phyloP scores from a whole-genome alignment of 345 rosid species.

The Moricandia arvensis region DNA sequence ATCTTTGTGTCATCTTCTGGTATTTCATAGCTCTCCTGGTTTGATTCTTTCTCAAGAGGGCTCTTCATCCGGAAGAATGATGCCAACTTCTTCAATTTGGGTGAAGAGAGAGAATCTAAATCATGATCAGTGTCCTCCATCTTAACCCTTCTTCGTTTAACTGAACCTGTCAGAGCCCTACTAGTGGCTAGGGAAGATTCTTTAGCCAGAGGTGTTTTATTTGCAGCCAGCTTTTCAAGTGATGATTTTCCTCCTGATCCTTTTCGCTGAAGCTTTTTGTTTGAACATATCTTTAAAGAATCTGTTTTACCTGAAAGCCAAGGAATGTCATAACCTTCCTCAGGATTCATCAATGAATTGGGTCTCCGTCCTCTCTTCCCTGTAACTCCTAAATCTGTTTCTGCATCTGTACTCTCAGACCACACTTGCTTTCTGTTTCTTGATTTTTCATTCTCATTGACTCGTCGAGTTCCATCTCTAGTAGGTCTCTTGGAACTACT shows the following conservation, averaged over 20 bases:
- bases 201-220: constrained; percentile 29
- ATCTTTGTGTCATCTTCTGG: constrained; percentile 29
- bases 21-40: constrained; percentile 31
- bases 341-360: constrained; percentile 70
- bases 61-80: neutral
- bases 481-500: constrained; percentile 20
- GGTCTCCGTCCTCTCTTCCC: constrained; percentile 68
- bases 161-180: constrained; percentile 27
- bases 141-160: constrained; percentile 40
- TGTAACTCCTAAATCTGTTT: constrained; percentile 30
- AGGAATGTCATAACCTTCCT: constrained; percentile 62
- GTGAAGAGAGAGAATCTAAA: constrained; percentile 29
- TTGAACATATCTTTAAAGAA: constrained; percentile 23
- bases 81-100: neutral
- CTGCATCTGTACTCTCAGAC: constrained; percentile 41
- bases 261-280: constrained; percentile 33
- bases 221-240: constrained; percentile 32
- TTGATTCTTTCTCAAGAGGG: constrained; percentile 30
- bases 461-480: constrained; percentile 13
- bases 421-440: constrained; percentile 27
- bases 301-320: constrained; percentile 43
- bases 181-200: neutral
- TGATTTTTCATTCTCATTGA: constrained; percentile 1
- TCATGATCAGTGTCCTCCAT: constrained; percentile 38
- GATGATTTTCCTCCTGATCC: constrained; percentile 34